Percentiles rank a stretch among this genome's conserved stretches.
phyloP scores from a whole-genome alignment of 1,284 basidiomycete species.

The Ceratobasidium sp. region DNA sequence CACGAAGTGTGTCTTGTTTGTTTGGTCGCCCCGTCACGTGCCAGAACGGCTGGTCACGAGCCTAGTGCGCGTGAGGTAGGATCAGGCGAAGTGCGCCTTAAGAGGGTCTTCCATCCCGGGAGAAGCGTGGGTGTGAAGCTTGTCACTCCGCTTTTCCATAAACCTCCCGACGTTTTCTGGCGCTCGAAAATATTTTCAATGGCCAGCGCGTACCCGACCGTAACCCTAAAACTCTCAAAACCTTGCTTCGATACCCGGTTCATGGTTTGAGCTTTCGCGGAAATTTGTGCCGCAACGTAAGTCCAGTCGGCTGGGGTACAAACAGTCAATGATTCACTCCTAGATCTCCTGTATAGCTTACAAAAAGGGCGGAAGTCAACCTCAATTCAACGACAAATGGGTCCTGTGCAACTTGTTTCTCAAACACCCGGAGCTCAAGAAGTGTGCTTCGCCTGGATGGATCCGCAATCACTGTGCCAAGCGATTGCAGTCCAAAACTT shows the following conservation, averaged over 20 bases:
- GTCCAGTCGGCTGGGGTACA: not conserved
- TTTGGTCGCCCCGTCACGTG: too few relatives aligned
- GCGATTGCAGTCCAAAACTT: not conserved
- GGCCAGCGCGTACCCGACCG: too few relatives aligned
- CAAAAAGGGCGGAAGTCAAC: not conserved
- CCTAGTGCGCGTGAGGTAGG: too few relatives aligned
- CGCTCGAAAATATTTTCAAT: too few relatives aligned
- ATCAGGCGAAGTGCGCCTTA: too few relatives aligned
- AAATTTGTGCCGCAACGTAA: not conserved
- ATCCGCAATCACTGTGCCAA: not conserved
- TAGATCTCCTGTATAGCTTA: not conserved
- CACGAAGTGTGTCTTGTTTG: too few relatives aligned
- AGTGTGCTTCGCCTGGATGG: constrained; percentile 1
- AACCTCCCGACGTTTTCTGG: too few relatives aligned
- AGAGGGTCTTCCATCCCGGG: too few relatives aligned
- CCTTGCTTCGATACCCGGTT: not conserved
- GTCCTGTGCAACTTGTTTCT: not conserved
- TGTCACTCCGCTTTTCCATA: too few relatives aligned
- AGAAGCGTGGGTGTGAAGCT: too few relatives aligned
- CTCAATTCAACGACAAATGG: not conserved
- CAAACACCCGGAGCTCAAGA: not conserved
- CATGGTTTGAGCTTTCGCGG: not conserved
- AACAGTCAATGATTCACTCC: not conserved
- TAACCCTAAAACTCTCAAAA: not conserved
- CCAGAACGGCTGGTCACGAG: too few relatives aligned